A percentile compares a stretch with the other conserved stretches of the same genome.
phyloP scores from a whole-genome alignment of 306 rosid genomes.

The Trichosanthes cucumerina region DNA sequence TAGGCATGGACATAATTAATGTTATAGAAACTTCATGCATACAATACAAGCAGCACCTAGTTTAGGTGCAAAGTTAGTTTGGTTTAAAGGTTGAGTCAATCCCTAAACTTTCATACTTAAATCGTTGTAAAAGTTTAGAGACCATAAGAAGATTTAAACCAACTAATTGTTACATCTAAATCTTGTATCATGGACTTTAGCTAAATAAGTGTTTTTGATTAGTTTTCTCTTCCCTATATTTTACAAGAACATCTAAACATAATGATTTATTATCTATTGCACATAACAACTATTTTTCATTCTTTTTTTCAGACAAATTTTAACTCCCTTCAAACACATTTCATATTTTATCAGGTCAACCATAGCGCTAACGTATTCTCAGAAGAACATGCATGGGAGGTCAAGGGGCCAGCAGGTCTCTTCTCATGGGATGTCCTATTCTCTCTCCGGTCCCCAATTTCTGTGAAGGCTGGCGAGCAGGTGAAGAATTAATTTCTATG shows the following conservation, averaged over 20 bases:
- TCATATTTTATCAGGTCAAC: conserved; percentile 51
- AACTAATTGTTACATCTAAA: background rate
- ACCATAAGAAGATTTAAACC: background rate
- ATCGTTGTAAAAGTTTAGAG: background rate
- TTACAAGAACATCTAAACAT: background rate
- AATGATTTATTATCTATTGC: background rate
- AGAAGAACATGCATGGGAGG: conserved; percentile 72
- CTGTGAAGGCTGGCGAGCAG: conserved; percentile 92
- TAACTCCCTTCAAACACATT: conserved; percentile 3
- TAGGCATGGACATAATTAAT: background rate
- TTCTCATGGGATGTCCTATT: conserved; percentile 86
- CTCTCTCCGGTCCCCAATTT: conserved; percentile 60
- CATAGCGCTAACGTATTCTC: conserved; percentile 65
- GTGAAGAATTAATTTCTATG: conserved; percentile 12
- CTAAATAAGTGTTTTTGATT: background rate
- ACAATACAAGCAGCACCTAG: background rate
- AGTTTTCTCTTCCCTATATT: background rate
- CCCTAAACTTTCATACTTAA: background rate
- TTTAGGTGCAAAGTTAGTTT: background rate
- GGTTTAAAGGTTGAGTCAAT: background rate
- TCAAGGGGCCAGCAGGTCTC: conserved; percentile 85
- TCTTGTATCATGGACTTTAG: too few species aligned
- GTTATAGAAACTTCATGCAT: background rate
- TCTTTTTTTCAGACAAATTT: background rate
- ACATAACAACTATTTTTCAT: background rate